phyloP scores from a whole-genome alignment of 1,284 basidiomycete species.

The Puccinia polysora region DNA sequence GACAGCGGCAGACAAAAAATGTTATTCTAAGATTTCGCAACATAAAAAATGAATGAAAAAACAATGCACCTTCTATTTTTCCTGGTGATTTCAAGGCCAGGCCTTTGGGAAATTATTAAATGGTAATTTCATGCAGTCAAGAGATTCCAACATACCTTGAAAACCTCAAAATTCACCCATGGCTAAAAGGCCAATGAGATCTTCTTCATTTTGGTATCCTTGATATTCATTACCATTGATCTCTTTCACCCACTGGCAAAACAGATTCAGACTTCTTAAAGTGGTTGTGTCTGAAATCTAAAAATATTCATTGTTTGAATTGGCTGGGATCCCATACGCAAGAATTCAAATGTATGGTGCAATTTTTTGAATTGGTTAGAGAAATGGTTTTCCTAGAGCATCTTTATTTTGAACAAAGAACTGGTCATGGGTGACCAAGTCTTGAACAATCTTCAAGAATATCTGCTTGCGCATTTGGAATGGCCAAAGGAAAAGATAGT shows the following conservation, averaged over 20 bases:
- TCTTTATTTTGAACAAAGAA: background rate
- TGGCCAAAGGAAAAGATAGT: background rate
- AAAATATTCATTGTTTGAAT: background rate
- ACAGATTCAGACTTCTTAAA: background rate
- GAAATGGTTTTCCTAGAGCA: background rate
- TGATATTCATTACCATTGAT: background rate
- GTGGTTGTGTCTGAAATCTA: background rate
- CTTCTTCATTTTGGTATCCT: background rate
- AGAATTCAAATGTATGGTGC: background rate
- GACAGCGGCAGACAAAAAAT: background rate
- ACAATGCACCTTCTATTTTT: background rate
- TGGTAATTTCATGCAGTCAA: constrained; percentile 18
- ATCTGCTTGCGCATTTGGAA: background rate
- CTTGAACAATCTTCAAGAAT: background rate
- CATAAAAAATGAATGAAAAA: background rate
- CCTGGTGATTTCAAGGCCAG: background rate
- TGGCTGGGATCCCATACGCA: background rate
- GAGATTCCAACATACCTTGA: background rate
- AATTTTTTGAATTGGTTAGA: background rate
- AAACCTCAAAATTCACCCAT: background rate
- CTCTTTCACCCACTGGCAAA: background rate
- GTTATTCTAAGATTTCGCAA: background rate
- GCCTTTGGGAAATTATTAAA: constrained; percentile 4
- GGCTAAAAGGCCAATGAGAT: background rate
- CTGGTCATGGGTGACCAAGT: background rate